Conservation (phyloP, 164 flowering plant species). For the Kalanchoe fedtschenkoi region DNA sequence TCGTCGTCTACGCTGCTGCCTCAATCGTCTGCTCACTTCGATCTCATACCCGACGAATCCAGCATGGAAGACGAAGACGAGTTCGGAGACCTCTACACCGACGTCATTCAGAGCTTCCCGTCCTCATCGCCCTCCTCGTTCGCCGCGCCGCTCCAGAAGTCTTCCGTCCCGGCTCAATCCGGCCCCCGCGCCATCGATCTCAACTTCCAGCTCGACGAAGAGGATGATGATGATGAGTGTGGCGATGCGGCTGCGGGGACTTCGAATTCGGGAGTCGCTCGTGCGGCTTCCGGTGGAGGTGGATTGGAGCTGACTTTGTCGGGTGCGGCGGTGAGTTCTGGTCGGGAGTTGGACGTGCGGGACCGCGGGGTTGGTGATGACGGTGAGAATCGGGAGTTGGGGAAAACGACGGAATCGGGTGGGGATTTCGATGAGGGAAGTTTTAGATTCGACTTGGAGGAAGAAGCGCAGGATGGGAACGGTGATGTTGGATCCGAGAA, state of each 20-base stretch:
- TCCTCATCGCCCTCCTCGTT: slow-evolving; percentile 4
- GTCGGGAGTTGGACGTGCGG: neutral
- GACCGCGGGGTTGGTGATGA: neutral
- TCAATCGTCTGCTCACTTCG: neutral
- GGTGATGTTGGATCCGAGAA: slow-evolving; percentile 11
- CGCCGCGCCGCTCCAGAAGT: slow-evolving; percentile 2
- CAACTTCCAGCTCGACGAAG: slow-evolving; percentile 29
- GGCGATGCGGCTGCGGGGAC: neutral
- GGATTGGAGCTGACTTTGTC: slow-evolving; percentile 3
- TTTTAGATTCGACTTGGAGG: slow-evolving; percentile 7
- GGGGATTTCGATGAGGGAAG: slow-evolving; percentile 14
- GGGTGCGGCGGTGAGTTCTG: neutral
- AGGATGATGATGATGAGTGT: slow-evolving; percentile 3
- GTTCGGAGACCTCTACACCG: slow-evolving; percentile 24
- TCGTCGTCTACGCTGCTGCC: neutral
- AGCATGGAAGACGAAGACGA: neutral
- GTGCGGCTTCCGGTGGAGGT: no score
- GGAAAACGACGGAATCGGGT: neutral
- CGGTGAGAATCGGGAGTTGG: neutral
- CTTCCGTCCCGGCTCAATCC: neutral
- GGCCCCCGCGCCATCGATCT: slow-evolving; percentile 38
- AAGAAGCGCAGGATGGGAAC: slow-evolving; percentile 13
- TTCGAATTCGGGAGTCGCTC: slow-evolving; percentile 3
- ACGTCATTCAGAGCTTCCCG: neutral
- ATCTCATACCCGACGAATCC: neutral